Base-by-base conservation (phyloP, 2,329 filamentous ascomycete species). In the Neophaeococcomyces mojaviensis region DNA sequence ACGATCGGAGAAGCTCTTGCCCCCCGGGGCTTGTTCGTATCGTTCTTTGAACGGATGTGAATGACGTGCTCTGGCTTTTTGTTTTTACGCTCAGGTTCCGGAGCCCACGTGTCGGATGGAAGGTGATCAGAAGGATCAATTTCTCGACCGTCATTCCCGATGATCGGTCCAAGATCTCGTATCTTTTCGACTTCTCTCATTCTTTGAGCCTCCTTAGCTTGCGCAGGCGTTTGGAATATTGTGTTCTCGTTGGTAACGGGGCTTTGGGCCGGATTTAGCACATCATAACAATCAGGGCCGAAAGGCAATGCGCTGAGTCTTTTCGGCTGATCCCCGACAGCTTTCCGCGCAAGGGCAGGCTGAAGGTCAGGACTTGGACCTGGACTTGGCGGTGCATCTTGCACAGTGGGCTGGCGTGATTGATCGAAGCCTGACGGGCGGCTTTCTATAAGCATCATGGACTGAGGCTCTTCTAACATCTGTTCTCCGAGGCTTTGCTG, bases 101-200 rank as follows among this genome's bases (percentile, higher is more conserved):
- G 79, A 1, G 79, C 79, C 79, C 79, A 83, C 2, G 77, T 78
- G 50, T 81, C 74, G 2, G 79, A 69, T 1, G 79, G 79, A 2
- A 83, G 67, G 58, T 82, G 78, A 58, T 83, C 79, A 0, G 78
- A 80, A 3, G 79, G 79, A 60, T 83, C 79, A 54, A 83, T 80
- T 46, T 79, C 73, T 28, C 78, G 71, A 13, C 79, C 79, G 58
- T 81, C 76, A 57, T 78, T 78, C 15, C 76, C 78, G 35, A 81
- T 77, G 46, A 83, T 80, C 6, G 79, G 77, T 2, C 73, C 75
- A 32, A 72, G 61, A 35, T 73, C 68, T 18, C 70, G 65, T 44
- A 60, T 44, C 39, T 63, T 56, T 24, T 67, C 64, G 5, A 62
- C 55, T 44, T 71, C 62, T 30, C 60, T 58, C 49, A 63, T 62